Base-by-base conservation (phyloP, 2,329 filamentous ascomycete species). In the Penicillium concentricum region DNA sequence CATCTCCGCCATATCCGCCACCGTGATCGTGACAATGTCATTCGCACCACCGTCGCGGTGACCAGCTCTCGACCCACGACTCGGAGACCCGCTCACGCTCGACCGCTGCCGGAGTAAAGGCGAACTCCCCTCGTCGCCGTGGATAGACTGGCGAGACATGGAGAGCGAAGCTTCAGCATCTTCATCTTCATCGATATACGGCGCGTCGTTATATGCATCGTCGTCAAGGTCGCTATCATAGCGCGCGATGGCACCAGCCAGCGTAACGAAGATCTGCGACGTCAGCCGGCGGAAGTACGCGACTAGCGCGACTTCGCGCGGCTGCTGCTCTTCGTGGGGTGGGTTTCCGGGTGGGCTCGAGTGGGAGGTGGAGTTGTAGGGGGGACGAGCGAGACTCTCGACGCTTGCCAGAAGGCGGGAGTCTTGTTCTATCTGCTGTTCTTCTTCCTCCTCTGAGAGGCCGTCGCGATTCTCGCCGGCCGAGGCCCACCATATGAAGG, bases 401-500 rank as follows among this genome's bases (percentile, higher is more conserved):
- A 71, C 62, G 51, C 68, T 72, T 48, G 73, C 67, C 37, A 75
- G 67, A 30, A 80, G 66, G 46, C 73, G 70, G 5, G 70, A 69
- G 64, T 81, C 79, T 63, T 78, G 76, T 61, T 77, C 74, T 18
- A 70, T 64, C 58, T 77, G 75, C 16, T 69, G 68, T 28, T 80
- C 77, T 53, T 83, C 79, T 57, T 79, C 78, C 65, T 86, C 83
- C 55, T 84, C 79, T 1, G 79, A 77, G 10, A 81, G 74, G 48
- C 79, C 81, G 13, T 79, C 78, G 28, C 82, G 80, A 59, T 80
- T 79, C 67, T 87, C 85, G 51, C 85, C 85, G 2, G 85, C 85
- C 1, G 83, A 85, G 4, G 85, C 85, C 85, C 85, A 88, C 84
- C 85, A 88, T 67, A 87, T 84, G 71, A 87, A 85, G 35, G 83